A percentile compares a stretch with the other conserved stretches of the same genome.
phyloP scores from a whole-genome alignment of 805 yeast species.

The Nakazawaea anatomiae region DNA sequence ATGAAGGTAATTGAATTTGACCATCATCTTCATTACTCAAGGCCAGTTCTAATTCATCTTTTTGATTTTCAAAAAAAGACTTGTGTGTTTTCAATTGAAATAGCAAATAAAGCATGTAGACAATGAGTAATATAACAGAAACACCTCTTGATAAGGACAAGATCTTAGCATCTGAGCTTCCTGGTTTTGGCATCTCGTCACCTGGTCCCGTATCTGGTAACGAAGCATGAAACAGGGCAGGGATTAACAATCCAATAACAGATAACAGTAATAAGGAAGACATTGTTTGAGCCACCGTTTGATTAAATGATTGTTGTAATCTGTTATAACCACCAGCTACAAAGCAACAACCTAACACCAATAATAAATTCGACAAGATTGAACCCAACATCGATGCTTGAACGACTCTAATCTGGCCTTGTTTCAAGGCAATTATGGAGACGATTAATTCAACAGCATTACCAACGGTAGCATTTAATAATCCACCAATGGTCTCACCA shows the following conservation, averaged over 20 bases:
- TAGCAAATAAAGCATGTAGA: slow-evolving; percentile 72
- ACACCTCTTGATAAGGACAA: slow-evolving; percentile 81
- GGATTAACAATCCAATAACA: slow-evolving; percentile 81
- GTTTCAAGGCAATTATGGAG: slow-evolving; percentile 78
- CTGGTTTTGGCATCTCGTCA: slow-evolving; percentile 32
- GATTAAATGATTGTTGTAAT: slow-evolving; percentile 83
- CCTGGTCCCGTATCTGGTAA: slow-evolving; percentile 41
- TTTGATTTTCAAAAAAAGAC: slow-evolving; percentile 52
- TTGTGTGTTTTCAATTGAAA: slow-evolving; percentile 91
- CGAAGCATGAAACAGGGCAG: slow-evolving; percentile 93
- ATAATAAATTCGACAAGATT: slow-evolving; percentile 77
- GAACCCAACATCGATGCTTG: slow-evolving; percentile 98
- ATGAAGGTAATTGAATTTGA: not conserved
- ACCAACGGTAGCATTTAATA: slow-evolving; percentile 94
- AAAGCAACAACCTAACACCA: slow-evolving; percentile 95
- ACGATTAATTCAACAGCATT: slow-evolving; percentile 97
- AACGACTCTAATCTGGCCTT: slow-evolving; percentile 87
- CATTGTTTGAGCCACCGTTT: slow-evolving; percentile 98
- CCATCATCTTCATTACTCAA: slow-evolving; percentile 1
- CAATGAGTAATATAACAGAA: slow-evolving; percentile 66
- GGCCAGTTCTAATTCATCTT: slow-evolving; percentile 17
- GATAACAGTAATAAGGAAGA: slow-evolving; percentile 88
- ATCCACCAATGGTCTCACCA: slow-evolving; percentile 90
- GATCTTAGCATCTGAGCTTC: slow-evolving; percentile 33
- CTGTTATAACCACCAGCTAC: slow-evolving; percentile 87